Evolutionary conservation across 176 grass and related monocot genomes (phyloP), one percentile per base, ranked within the genome.

Genomic region (Oryza punctata): DNA sequence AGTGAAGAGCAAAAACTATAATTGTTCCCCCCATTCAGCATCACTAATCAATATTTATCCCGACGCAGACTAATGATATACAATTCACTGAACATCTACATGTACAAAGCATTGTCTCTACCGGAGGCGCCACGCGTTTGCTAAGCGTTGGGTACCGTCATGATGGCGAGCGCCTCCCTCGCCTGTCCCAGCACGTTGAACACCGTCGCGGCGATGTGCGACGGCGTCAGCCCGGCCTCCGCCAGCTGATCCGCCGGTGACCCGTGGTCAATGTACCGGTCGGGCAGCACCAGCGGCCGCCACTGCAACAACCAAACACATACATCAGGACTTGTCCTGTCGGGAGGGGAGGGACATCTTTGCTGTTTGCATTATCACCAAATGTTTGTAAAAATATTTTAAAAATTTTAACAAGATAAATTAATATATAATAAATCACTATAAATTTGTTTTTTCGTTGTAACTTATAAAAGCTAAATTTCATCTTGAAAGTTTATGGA

Each of bases 161-260:
- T 96, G 70, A 98, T 94, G 29, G 91, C 83, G 76, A 98, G 91
- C 64, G 96, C 96, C 50, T 92, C 87, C 81, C 93, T 96, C 13
- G 90, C 89, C 89, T 98, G 89, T 18, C 96, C 96, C 23, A 98
- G 76, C 28, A 98, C 70, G 81, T 98, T 96, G 81, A 95, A 98
- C n/a, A 98, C 93, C 41, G 93, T 92, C 1, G 96, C 96, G 12
- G 96, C 96, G 80, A 98, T 90, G 68, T 98, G 93, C 67, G 91
- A 96, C 28, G 91, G 93, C 24, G 96, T 96, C 71, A 98, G 82
- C 45, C 96, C 96, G 1, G 96, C 96, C 61, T 90, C 93, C 3
- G 83, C 91, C 65, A 99, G 64, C 84, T 98, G 96, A 91, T 98
- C 89, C 12, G 87, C 89, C 33, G 96, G 96, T 2, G 96, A 78